Evolutionary conservation across 495 filamentous ascomycete species (phyloP).

Genomic region (Pseudoneurospora amorphoporcata): DNA sequence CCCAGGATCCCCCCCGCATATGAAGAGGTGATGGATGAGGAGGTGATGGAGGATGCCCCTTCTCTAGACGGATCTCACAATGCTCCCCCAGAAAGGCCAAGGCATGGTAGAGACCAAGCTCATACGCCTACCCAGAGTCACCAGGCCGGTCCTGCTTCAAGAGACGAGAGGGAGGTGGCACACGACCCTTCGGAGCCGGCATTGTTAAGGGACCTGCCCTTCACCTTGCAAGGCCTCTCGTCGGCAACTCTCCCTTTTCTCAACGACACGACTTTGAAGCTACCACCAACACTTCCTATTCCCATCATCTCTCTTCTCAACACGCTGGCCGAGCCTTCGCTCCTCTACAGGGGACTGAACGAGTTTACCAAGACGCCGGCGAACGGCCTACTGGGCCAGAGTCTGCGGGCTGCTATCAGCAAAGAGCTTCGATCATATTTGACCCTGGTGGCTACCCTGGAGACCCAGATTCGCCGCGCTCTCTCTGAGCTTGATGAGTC

Average conservation of each 20-base stretch:
- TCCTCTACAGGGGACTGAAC: conserved; percentile 72
- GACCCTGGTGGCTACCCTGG: conserved; percentile 82
- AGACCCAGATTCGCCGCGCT: conserved; percentile 84
- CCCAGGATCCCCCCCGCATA: background rate
- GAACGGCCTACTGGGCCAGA: conserved; percentile 73
- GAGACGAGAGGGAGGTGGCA: background rate
- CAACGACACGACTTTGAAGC: conserved; percentile 50
- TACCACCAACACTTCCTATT: conserved; percentile 69
- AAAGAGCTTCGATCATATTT: conserved; percentile 83
- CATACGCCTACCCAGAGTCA: conserved; percentile 1
- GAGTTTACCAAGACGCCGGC: conserved; percentile 64
- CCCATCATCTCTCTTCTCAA: conserved; percentile 84
- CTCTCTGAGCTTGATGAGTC: conserved; percentile 55
- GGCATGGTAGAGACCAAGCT: conserved; percentile 14
- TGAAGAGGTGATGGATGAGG: conserved; percentile 23
- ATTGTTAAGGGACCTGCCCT: conserved; percentile 85
- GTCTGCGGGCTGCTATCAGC: conserved; percentile 79
- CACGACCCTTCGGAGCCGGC: conserved; percentile 50
- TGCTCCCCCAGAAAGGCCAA: conserved; percentile 23
- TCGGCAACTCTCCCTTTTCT: conserved; percentile 73
- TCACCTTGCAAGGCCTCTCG: conserved; percentile 86
- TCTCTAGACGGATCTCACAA: conserved; percentile 40
- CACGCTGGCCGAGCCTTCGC: conserved; percentile 81
- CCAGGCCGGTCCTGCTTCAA: background rate
- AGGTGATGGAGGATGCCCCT: conserved; percentile 44